A percentile compares a stretch with the other conserved stretches of the same genome.
phyloP scores from a whole-genome alignment of 805 yeast genomes.

The Metschnikowia corniflorae region DNA sequence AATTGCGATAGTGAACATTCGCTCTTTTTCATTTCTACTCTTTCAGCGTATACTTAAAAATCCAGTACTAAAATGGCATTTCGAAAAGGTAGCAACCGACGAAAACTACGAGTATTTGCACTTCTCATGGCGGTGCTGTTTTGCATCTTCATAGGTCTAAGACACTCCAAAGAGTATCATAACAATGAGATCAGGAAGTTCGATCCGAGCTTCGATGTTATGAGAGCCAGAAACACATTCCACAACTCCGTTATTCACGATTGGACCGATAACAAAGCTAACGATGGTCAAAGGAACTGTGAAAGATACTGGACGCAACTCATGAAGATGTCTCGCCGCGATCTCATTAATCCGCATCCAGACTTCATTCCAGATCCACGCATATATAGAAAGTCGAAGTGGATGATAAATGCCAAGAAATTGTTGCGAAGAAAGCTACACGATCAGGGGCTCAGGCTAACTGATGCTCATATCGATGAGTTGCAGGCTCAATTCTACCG shows the following conservation, averaged over 20 bases:
- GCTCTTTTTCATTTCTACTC: no score
- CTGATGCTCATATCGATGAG: slow-evolving; percentile 12
- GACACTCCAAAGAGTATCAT: not conserved
- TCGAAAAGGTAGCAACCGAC: no score
- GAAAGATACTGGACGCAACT: slow-evolving; percentile 4
- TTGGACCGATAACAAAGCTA: slow-evolving; percentile 1
- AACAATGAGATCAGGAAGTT: no score
- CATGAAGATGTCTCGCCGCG: not conserved
- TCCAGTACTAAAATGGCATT: no score
- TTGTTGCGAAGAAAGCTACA: slow-evolving; percentile 15
- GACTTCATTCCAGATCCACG: slow-evolving; percentile 4
- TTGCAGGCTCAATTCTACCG: slow-evolving; percentile 5
- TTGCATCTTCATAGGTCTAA: slow-evolving; percentile 2
- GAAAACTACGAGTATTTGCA: slow-evolving; percentile 1
- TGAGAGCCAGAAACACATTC: slow-evolving; percentile 2
- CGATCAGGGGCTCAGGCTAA: slow-evolving; percentile 12
- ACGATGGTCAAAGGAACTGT: not conserved
- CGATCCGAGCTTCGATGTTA: slow-evolving; percentile 1
- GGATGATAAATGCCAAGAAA: slow-evolving; percentile 23
- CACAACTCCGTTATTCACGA: not conserved
- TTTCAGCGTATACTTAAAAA: no score
- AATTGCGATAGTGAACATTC: no score
- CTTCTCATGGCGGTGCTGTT: not conserved
- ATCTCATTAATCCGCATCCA: slow-evolving; percentile 3
- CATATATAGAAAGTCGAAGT: slow-evolving; percentile 25